A percentile compares a stretch with the other conserved stretches of the same genome.
Evolutionary conservation across 441 rosid genomes (phyloP).

Genomic region (Mallotus repandus): DNA sequence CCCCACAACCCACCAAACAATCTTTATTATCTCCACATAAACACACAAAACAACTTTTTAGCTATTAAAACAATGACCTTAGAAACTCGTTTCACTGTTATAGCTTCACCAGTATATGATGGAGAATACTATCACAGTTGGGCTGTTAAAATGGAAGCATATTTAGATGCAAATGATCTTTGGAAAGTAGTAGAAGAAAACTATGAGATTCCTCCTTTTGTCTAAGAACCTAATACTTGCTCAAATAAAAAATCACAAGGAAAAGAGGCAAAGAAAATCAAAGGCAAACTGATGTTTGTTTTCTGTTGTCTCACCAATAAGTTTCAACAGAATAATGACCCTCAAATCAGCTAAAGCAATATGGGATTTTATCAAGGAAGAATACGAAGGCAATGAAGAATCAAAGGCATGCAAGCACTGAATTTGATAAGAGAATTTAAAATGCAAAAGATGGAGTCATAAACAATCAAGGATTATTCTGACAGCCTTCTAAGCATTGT

Average conservation of each 20-base stretch:
- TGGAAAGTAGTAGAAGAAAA: not conserved
- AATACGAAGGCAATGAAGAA: not conserved
- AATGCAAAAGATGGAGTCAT: not conserved
- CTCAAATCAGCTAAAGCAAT: not conserved
- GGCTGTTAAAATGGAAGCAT: too few species aligned
- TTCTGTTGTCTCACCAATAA: not conserved
- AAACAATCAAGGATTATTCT: not conserved
- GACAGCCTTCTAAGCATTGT: not conserved
- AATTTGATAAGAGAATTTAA: too few species aligned
- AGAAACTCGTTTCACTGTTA: not conserved
- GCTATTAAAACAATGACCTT: too few species aligned
- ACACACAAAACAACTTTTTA: too few species aligned
- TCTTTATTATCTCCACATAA: too few species aligned
- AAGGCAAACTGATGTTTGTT: constrained; percentile 9
- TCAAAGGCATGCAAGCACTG: not conserved
- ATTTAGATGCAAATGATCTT: not conserved
- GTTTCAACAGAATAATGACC: constrained; percentile 8
- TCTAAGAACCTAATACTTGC: too few species aligned
- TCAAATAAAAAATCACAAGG: too few species aligned
- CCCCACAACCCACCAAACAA: too few species aligned
- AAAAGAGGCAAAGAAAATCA: not conserved
- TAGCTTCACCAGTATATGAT: too few species aligned
- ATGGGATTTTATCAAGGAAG: not conserved
- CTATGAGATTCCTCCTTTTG: not conserved
- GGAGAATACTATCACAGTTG: too few species aligned